Evolutionary conservation across 2,329 filamentous ascomycete species (phyloP).

Genomic region (Phoma sp.): DNA sequence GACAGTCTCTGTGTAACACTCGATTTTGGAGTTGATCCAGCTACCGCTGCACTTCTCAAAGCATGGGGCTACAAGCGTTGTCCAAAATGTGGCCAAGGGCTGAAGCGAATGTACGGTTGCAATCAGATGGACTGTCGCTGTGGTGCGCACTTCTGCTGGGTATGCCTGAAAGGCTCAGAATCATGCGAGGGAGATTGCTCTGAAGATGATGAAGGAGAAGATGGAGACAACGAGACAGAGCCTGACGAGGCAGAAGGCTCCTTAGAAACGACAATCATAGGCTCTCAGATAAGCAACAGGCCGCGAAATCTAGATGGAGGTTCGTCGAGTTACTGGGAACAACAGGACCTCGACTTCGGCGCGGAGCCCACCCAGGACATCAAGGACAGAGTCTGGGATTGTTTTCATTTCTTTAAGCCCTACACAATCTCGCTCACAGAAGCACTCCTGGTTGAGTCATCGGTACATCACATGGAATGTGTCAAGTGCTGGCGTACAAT

Average conservation of each 20-base stretch:
- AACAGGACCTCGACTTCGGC: slow-evolving; percentile 42
- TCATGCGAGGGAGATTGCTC: slow-evolving; percentile 36
- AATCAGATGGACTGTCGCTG: slow-evolving; percentile 56
- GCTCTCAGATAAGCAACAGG: slow-evolving; percentile 8
- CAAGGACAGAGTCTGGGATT: slow-evolving; percentile 32
- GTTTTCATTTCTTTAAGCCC: slow-evolving; percentile 30
- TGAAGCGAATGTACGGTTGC: slow-evolving; percentile 58
- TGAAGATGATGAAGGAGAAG: slow-evolving; percentile 30
- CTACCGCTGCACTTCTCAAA: slow-evolving; percentile 47
- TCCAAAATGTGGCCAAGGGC: slow-evolving; percentile 56
- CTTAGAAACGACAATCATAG: not conserved
- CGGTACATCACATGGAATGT: slow-evolving; percentile 33
- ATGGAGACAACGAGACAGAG: slow-evolving; percentile 24
- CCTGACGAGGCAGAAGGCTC: not conserved
- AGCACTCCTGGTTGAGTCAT: slow-evolving; percentile 11
- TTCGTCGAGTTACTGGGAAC: slow-evolving; percentile 38
- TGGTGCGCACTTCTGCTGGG: slow-evolving; percentile 59
- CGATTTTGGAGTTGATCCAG: slow-evolving; percentile 43
- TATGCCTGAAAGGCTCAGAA: slow-evolving; percentile 46
- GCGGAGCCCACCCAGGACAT: slow-evolving; percentile 42
- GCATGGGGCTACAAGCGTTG: slow-evolving; percentile 58
- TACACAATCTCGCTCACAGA: slow-evolving; percentile 22
- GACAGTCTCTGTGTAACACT: slow-evolving; percentile 43
- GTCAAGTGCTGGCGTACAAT: slow-evolving; percentile 37
- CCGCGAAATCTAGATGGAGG: slow-evolving; percentile 45